Percentiles rank a stretch among this genome's conserved stretches.
phyloP scores from a whole-genome alignment of 805 yeast species.

The Barnettozyma wickerhamii region DNA sequence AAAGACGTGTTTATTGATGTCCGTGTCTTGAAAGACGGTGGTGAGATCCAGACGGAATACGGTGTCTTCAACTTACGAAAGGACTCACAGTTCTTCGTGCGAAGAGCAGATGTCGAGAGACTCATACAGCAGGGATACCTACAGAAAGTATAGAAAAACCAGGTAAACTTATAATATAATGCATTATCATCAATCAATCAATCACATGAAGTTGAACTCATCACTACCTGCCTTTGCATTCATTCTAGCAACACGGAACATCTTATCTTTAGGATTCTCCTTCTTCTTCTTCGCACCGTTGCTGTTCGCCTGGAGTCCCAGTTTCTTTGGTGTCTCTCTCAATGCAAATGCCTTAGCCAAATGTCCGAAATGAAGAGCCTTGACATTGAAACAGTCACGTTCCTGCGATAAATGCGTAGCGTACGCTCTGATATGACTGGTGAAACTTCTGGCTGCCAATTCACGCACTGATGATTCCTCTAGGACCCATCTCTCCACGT shows the following conservation, averaged over 20 bases:
- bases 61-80: conserved; percentile 92
- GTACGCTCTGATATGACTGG: conserved; percentile 90
- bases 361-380: conserved; percentile 87
- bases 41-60: conserved; percentile 95
- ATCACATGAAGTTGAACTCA: conserved; percentile 61
- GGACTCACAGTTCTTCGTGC: conserved; percentile 89
- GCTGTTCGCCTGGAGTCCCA: conserved; percentile 41
- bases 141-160: conserved; percentile 51
- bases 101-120: conserved; percentile 92
- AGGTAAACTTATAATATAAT: too few species aligned
- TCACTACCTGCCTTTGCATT: conserved; percentile 58
- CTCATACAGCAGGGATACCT: conserved; percentile 91
- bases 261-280: conserved; percentile 65
- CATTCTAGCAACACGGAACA: conserved; percentile 71
- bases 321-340: conserved; percentile 87
- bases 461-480: conserved; percentile 58
- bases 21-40: conserved; percentile 88
- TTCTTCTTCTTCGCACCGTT: conserved; percentile 41
- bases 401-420: conserved; percentile 89
- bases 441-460: conserved; percentile 74
- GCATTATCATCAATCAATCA: neutral
- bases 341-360: conserved; percentile 92
- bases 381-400: conserved; percentile 75
- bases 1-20: conserved; percentile 90
- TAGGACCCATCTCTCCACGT: conserved; percentile 82